Conservation (phyloP, 495 filamentous ascomycete species). For the Penicillium canariense region DNA sequence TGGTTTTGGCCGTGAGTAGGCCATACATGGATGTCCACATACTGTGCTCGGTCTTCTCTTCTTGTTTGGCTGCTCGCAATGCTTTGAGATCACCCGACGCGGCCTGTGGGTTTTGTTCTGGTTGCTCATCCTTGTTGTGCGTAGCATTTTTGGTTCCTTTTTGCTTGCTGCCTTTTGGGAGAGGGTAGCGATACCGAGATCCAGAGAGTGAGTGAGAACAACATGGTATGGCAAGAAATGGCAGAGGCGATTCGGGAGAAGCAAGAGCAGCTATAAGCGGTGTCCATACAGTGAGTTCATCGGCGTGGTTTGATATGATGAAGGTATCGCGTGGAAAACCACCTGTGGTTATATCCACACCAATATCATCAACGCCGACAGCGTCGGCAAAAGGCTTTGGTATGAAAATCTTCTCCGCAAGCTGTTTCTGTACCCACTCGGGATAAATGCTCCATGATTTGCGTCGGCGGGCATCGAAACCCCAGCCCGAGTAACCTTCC, state of each 20-base stretch:
- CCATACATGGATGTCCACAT: constrained; percentile 62
- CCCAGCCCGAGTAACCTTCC: constrained; percentile 85
- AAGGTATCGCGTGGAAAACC: constrained; percentile 75
- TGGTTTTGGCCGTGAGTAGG: constrained; percentile 68
- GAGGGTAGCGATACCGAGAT: constrained; percentile 64
- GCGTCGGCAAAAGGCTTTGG: constrained; percentile 55
- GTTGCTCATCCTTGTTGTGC: constrained; percentile 4
- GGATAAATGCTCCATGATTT: constrained; percentile 81
- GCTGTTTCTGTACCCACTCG: constrained; percentile 44
- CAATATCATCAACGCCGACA: constrained; percentile 15
- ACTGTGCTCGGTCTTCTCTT: constrained; percentile 35
- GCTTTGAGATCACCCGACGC: constrained; percentile 44
- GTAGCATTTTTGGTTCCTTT: not conserved
- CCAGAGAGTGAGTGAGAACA: constrained; percentile 88
- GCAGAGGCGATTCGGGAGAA: constrained; percentile 46
- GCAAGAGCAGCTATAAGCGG: constrained; percentile 79
- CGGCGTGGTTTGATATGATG: constrained; percentile 94
- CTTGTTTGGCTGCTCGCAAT: constrained; percentile 34
- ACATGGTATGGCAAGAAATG: constrained; percentile 91
- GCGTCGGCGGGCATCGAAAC: constrained; percentile 80
- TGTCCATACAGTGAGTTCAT: constrained; percentile 95
- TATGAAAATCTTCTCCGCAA: constrained; percentile 73
- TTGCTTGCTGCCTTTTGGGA: constrained; percentile 29
- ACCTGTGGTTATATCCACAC: constrained; percentile 59
- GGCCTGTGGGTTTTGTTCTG: constrained; percentile 27